Evolutionary conservation across 2,329 filamentous ascomycete species (phyloP).

Genomic region (Pseudogymnoascus sp.): DNA sequence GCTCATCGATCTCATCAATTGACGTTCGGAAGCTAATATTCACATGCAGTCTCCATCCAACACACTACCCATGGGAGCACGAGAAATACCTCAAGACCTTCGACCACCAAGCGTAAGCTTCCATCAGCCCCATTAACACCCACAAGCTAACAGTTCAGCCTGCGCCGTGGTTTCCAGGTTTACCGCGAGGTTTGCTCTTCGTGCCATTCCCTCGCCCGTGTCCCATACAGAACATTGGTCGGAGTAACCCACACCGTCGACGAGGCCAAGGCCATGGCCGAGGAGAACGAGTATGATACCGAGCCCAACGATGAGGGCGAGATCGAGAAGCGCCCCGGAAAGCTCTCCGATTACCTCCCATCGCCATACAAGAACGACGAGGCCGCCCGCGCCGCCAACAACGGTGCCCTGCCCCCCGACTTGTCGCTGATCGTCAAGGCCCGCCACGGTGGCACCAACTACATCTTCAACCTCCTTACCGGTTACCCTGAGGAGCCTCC

Average conservation of each 20-base stretch:
- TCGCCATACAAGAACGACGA: slow-evolving; percentile 98
- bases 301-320: slow-evolving; percentile 98
- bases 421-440: slow-evolving; percentile 96
- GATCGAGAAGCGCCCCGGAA: slow-evolving; percentile 96
- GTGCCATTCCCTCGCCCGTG: slow-evolving; percentile 91
- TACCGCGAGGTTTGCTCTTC: slow-evolving; percentile 97
- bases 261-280: slow-evolving; percentile 93
- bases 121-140: slow-evolving; percentile 11
- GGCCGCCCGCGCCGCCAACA: slow-evolving; percentile 95
- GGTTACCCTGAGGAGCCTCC: slow-evolving; percentile 96
- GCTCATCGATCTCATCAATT: slow-evolving; percentile 34
- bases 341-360: slow-evolving; percentile 95
- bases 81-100: slow-evolving; percentile 88
- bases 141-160: slow-evolving; percentile 43
- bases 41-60: slow-evolving; percentile 68
- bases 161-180: slow-evolving; percentile 98
- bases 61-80: slow-evolving; percentile 94
- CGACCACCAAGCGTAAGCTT: slow-evolving; percentile 85
- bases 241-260: slow-evolving; percentile 90
- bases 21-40: slow-evolving; percentile 10
- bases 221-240: slow-evolving; percentile 88
- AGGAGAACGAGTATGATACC: slow-evolving; percentile 97
- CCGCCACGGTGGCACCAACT: slow-evolving; percentile 94
- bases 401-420: slow-evolving; percentile 94
- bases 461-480: slow-evolving; percentile 94